A percentile compares a stretch with the other conserved stretches of the same genome.
Evolutionary conservation across 2,329 filamentous ascomycete genomes (phyloP).

Genomic region (Fusarium sp.): DNA sequence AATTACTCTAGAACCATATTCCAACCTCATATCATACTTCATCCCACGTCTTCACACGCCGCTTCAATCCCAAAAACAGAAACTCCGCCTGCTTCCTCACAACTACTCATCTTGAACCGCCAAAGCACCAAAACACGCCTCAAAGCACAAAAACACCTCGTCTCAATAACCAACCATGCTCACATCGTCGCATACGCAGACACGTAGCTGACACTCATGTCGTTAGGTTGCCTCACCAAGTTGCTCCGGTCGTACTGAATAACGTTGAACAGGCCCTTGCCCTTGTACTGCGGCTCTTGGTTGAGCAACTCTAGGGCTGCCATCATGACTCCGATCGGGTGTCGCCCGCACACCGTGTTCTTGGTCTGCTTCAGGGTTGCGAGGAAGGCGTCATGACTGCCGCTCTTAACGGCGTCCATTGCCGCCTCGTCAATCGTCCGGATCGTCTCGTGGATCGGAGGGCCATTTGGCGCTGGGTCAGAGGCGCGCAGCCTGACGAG

Average conservation of each 20-base stretch:
- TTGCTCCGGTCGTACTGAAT: conserved; percentile 89
- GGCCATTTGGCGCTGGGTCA: conserved; percentile 51
- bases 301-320: conserved; percentile 77
- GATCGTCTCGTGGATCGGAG: conserved; percentile 86
- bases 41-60: background rate
- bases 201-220: conserved; percentile 95
- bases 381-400: conserved; percentile 77
- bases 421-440: conserved; percentile 81
- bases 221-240: conserved; percentile 74
- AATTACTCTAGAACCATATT: background rate
- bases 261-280: conserved; percentile 76
- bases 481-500: conserved; percentile 44
- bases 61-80: background rate
- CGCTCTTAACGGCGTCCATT: conserved; percentile 86
- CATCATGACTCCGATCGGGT: conserved; percentile 95
- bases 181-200: conserved; percentile 87
- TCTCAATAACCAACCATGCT: too few relatives aligned
- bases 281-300: conserved; percentile 49
- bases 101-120: background rate
- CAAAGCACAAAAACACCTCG: too few relatives aligned
- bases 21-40: background rate
- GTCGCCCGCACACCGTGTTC: conserved; percentile 94
- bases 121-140: background rate
- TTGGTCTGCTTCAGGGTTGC: conserved; percentile 76
- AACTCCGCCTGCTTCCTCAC: background rate